Conservation (phyloP, 495 filamentous ascomycete genomes). For the Penicillium bialowiezense region DNA sequence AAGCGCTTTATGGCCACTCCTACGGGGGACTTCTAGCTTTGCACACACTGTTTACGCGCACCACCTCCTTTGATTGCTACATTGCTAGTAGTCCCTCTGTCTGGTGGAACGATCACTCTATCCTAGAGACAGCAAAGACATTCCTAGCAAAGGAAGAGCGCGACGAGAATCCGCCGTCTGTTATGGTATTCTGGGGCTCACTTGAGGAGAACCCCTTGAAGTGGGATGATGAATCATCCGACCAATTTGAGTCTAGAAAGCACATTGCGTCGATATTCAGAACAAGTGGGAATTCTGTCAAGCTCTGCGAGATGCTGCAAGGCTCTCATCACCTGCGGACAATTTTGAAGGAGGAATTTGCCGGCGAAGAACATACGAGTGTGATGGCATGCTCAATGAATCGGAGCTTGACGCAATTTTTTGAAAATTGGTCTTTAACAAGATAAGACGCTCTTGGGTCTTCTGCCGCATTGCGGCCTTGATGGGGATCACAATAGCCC, state of each 20-base stretch:
- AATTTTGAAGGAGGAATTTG: constrained; percentile 33
- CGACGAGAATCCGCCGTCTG: constrained; percentile 4
- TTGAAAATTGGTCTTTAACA: constrained; percentile 20
- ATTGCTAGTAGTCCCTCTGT: constrained; percentile 26
- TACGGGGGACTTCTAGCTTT: constrained; percentile 25
- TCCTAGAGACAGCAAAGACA: constrained; percentile 13
- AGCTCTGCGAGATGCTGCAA: constrained; percentile 6
- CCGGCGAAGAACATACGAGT: constrained; percentile 25
- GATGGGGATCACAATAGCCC: too few species aligned
- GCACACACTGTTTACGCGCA: constrained; percentile 24
- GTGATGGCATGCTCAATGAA: constrained; percentile 23
- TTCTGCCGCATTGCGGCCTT: too few species aligned
- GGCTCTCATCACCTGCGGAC: constrained; percentile 27
- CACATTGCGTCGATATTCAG: constrained; percentile 41
- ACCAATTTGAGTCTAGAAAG: constrained; percentile 42
- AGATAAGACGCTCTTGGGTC: too few species aligned
- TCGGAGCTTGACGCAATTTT: constrained; percentile 20
- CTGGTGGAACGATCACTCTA: constrained; percentile 22
- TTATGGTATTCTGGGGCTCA: constrained; percentile 18
- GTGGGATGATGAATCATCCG: constrained; percentile 21
- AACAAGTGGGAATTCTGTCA: constrained; percentile 39
- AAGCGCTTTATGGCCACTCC: constrained; percentile 26
- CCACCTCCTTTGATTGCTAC: constrained; percentile 20
- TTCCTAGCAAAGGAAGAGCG: constrained; percentile 9
- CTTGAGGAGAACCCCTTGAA: constrained; percentile 42